phyloP scores from a whole-genome alignment of 23 red algal genomes.

The Gracilaria gracilis region DNA sequence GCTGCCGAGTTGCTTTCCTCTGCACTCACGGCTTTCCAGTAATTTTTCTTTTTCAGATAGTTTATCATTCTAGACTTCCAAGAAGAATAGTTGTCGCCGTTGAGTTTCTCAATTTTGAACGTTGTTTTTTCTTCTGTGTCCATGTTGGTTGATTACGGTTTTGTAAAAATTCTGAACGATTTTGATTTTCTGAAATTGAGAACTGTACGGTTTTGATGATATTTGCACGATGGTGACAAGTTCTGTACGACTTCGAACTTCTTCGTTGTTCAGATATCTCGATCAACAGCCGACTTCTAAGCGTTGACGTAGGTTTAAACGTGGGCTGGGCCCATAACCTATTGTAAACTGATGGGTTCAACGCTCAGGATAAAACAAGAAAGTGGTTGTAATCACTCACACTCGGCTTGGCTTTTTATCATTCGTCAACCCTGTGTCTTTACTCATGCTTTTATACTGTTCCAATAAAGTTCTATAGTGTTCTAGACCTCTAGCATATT shows the following conservation, averaged over 20 bases:
- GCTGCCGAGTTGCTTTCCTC: not conserved
- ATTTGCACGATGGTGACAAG: too few species aligned
- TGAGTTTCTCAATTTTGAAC: constrained; percentile 8
- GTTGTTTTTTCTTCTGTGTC: not conserved
- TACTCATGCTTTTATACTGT: constrained; percentile 10
- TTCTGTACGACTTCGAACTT: constrained; percentile 9
- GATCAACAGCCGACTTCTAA: not conserved
- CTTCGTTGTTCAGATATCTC: not conserved
- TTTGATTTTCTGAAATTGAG: not conserved
- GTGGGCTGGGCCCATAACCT: constrained; percentile 26
- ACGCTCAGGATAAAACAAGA: constrained; percentile 2
- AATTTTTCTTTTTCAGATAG: constrained; percentile 1
- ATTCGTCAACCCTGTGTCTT: not conserved
- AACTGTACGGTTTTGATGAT: too few species aligned
- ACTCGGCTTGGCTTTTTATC: not conserved
- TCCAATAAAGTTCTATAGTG: not conserved
- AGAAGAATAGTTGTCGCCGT: constrained; percentile 12
- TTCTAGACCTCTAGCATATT: not conserved
- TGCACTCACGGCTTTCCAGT: not conserved
- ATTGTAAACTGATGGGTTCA: not conserved
- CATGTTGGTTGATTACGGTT: not conserved
- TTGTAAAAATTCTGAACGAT: not conserved
- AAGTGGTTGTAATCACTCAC: not conserved
- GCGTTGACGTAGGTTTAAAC: not conserved
- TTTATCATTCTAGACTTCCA: constrained; percentile 7